Base-by-base conservation (phyloP, 139 green algal genomes). In the Asterochloris erici region DNA sequence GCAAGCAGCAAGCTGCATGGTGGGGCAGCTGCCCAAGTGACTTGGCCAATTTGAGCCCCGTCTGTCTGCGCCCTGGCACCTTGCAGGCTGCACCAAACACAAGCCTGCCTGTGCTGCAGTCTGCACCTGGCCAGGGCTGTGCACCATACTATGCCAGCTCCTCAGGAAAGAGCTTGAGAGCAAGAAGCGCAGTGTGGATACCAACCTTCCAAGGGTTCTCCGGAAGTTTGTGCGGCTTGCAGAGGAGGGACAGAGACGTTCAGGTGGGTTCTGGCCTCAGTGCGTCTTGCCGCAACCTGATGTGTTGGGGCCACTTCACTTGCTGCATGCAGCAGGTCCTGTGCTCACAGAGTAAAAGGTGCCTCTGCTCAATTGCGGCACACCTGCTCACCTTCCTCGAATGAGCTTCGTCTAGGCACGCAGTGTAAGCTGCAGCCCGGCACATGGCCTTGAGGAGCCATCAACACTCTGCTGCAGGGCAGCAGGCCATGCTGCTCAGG, bases 61-160 rank as follows among this genome's bases (percentile, higher is more conserved):
- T 12, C 10, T 12, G 15, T 27, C 38, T 38, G 24, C 68, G 9
- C 14, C 80, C 10, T 19, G 24, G 2, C 6, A n/a, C 79, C 16
- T 79, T 6, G 29, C 61, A 60, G 14, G 14, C 28, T n/a, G 14
- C 15, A 74, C 24, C 63, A 71, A 84, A 73, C 16, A 77, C 0
- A 73, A 12, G 60, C 26, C 13, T 76, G 17, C 15, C 23, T 47
- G 61, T 76, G 17, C 19, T 84, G 81, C 84, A 88, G 86, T 82
- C 0, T 74, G 54, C 1, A 82, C 81, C 13, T 91, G 88, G 88
- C 88, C 88, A 17, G 88, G 86, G 2, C 79, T 91, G 68, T 78
- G 68, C 10, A 54, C 27, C 0, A 47, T 19, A 73, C 0, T 77
- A 62, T 54, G 66, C 38, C 38, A 54, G 38, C 38, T 54, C 38